These are phyloP conservation scores for Rhododendron vialii DNA, from an alignment of 148 eudicot species.

Conservation along the genomic window DNA sequence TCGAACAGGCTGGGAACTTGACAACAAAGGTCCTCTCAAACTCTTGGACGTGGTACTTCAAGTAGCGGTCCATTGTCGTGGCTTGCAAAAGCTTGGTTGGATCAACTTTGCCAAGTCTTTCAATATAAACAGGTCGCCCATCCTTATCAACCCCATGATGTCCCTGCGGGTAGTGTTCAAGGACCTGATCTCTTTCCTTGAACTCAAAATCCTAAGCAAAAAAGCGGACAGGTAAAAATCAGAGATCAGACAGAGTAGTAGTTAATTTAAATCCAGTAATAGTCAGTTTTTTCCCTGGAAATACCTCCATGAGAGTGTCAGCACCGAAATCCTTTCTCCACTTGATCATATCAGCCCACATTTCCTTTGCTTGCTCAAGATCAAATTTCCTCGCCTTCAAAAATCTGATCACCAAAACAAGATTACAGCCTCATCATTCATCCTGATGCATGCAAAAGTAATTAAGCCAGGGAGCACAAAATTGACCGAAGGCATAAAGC, in stretches of 20 bases:
- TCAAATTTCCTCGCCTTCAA: slow-evolving; percentile 96
- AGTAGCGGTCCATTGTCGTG: slow-evolving; percentile 68
- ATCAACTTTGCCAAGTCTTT: slow-evolving; percentile 74
- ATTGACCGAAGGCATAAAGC: not conserved
- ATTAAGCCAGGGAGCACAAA: not conserved
- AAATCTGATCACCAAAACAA: slow-evolving; percentile 44
- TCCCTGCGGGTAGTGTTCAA: slow-evolving; percentile 81
- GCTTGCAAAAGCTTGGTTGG: slow-evolving; percentile 70
- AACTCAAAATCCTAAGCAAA: slow-evolving; percentile 67
- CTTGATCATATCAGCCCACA: slow-evolving; percentile 92
- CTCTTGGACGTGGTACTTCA: slow-evolving; percentile 78
- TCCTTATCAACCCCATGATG: slow-evolving; percentile 94
- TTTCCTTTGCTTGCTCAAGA: slow-evolving; percentile 78
- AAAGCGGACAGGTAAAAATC: not conserved
- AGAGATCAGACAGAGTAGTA: not conserved
- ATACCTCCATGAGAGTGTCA: slow-evolving; percentile 85
- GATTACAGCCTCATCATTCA: not conserved
- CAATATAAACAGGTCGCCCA: slow-evolving; percentile 88
- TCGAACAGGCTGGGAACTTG: slow-evolving; percentile 80
- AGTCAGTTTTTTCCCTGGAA: not conserved
- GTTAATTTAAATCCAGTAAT: not conserved
- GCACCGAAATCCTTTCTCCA: slow-evolving; percentile 89
- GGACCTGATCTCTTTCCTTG: slow-evolving; percentile 69
- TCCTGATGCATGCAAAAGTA: not conserved
- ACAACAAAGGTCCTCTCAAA: slow-evolving; percentile 65